Evolutionary conservation across 768 basidiomycete genomes (phyloP), one percentile per base, ranked within the genome.

Genomic region (Amanita polypyramis): DNA sequence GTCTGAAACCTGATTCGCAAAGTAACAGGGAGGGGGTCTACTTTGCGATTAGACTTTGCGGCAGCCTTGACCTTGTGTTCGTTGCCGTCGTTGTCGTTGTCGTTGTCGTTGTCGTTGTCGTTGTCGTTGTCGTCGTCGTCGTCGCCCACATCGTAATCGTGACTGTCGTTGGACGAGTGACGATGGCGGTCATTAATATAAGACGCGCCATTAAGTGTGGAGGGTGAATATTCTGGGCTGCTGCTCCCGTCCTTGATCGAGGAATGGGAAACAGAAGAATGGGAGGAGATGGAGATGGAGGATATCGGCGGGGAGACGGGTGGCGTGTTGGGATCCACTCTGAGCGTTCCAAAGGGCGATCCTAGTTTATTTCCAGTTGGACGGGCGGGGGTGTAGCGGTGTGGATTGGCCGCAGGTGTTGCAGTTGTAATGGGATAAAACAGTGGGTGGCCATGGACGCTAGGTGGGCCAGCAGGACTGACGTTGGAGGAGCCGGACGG

Each of bases 1-100:
- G 27, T 23, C 30, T 47, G 39, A 27, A 36, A 15, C 40, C 23
- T 35, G 44, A 11, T 35, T 15, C 6, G 25, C 40, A 34, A 21
- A 27, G 33, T 34, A 14, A 53, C 34, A 25, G 25, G n/a, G 11
- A 19, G 51, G 42, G 25, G 41, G 58, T 63, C 25, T 52, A 89
- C 88, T 80, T 92, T 92, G 50, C 88, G 79, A 61, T 83, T 82
- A n/a, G 86, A 83, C 67, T 88, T 90, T 9, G 89, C 88, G 55
- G 79, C 77, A 1, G 79, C 82, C 58, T 70, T 76, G 48, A 77
- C 73, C 58, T 82, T 77, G 42, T 68, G 73, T 45, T 78, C 73
- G 25, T 70, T 63, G 21, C 64, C 56, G 39, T 58, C 54, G 21
- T 63, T 56, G 37, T 57, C 54, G 21, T 56, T 58, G 11, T 63